A percentile compares a stretch with the other conserved stretches of the same genome.
phyloP scores from a whole-genome alignment of 2,329 filamentous ascomycete species.

The Paecilomyces sp. region DNA sequence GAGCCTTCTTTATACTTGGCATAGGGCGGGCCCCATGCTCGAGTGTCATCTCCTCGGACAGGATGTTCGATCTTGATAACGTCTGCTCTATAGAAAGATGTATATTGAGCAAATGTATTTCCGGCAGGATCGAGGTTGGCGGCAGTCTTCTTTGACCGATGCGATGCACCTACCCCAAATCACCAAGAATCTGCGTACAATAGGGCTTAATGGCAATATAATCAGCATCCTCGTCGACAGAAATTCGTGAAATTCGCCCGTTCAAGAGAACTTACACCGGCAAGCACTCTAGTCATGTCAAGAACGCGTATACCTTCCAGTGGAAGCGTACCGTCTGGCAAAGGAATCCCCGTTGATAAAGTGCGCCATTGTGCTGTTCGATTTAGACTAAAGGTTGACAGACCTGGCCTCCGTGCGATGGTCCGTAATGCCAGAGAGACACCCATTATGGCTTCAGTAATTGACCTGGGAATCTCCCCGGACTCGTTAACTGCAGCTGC shows the following conservation, averaged over 20 bases:
- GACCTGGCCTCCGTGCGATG: slow-evolving; percentile 15
- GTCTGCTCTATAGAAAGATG: slow-evolving; percentile 59
- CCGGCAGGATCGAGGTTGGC: neutral
- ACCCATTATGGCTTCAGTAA: slow-evolving; percentile 14
- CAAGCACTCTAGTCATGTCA: slow-evolving; percentile 94
- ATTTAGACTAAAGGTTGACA: slow-evolving; percentile 13
- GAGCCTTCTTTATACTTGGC: slow-evolving; percentile 62
- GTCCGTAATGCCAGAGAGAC: slow-evolving; percentile 16
- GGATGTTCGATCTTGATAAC: slow-evolving; percentile 98
- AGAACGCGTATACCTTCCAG: slow-evolving; percentile 81
- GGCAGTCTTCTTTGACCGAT: neutral
- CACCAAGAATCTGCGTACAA: slow-evolving; percentile 92
- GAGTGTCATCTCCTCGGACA: slow-evolving; percentile 80
- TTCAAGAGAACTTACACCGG: slow-evolving; percentile 60
- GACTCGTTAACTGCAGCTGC: neutral
- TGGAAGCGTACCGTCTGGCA: slow-evolving; percentile 51
- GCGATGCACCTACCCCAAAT: slow-evolving; percentile 67
- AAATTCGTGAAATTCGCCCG: slow-evolving; percentile 1
- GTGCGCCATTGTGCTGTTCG: slow-evolving; percentile 20
- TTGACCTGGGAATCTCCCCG: neutral
- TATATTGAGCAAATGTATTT: slow-evolving; percentile 13
- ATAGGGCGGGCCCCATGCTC: slow-evolving; percentile 94
- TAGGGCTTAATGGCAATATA: slow-evolving; percentile 56
- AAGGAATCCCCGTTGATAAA: slow-evolving; percentile 36
- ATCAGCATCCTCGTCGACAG: slow-evolving; percentile 6